These are phyloP conservation scores for Ascochyta lentis DNA, from an alignment of 2,329 filamentous ascomycete genomes.

Conservation along the genomic window DNA sequence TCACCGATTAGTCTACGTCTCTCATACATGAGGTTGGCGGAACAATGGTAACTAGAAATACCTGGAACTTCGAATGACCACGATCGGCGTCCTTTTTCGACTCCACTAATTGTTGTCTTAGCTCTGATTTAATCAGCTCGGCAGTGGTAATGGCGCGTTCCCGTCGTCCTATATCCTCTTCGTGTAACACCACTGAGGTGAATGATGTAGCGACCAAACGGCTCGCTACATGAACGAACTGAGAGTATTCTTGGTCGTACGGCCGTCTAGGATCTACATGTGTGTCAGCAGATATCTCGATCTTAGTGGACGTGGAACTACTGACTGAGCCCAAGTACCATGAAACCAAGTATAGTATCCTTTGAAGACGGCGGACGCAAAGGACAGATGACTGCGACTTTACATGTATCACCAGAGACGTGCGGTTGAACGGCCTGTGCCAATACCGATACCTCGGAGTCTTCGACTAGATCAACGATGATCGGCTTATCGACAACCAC, in stretches of 20 bases:
- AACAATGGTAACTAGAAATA: background rate
- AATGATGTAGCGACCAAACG: constrained; percentile 49
- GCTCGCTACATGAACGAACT: constrained; percentile 45
- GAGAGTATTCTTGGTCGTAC: constrained; percentile 49
- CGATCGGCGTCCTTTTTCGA: constrained; percentile 38
- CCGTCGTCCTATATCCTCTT: constrained; percentile 48
- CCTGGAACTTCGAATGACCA: constrained; percentile 40
- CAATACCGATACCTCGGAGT: constrained; percentile 37
- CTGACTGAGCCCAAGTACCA: constrained; percentile 47
- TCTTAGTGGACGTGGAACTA: background rate
- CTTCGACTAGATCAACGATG: constrained; percentile 36
- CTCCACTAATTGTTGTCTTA: constrained; percentile 13
- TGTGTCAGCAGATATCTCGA: background rate
- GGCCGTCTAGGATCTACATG: constrained; percentile 41
- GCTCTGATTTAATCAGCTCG: constrained; percentile 16
- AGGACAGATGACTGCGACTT: constrained; percentile 44
- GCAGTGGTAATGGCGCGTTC: constrained; percentile 40
- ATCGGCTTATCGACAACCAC: constrained; percentile 32
- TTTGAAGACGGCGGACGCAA: constrained; percentile 43
- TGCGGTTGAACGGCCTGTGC: constrained; percentile 39
- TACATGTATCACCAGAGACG: constrained; percentile 45
- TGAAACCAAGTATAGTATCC: constrained; percentile 48
- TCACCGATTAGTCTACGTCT: background rate
- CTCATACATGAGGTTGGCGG: no score
- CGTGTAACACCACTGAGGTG: constrained; percentile 49